A percentile compares a stretch with the other conserved stretches of the same genome.
phyloP scores from a whole-genome alignment of 1,139 yeast genomes.

The Taphrina populina region DNA sequence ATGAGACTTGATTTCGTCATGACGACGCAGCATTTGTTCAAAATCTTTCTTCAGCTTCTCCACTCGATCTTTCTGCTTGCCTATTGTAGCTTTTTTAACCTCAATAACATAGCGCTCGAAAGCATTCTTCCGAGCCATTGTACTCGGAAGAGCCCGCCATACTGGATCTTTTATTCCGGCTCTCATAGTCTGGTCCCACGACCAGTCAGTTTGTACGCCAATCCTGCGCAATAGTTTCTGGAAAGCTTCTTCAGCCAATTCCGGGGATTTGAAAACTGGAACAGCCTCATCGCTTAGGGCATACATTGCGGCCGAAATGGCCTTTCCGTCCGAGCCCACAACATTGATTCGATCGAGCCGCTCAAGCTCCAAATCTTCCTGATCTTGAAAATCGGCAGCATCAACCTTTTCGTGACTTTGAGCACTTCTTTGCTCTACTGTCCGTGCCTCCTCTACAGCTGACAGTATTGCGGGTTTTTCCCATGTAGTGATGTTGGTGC shows the following conservation, averaged over 20 bases:
- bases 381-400: conserved; percentile 9
- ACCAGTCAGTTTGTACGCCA: conserved; percentile 70
- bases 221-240: conserved; percentile 54
- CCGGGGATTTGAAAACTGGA: conserved; percentile 37
- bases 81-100: conserved; percentile 56
- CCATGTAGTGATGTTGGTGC: conserved; percentile 75
- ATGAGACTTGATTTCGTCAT: conserved; percentile 52
- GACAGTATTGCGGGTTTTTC: conserved; percentile 54
- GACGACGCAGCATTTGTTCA: conserved; percentile 48
- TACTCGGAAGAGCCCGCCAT: conserved; percentile 68
- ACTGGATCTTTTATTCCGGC: conserved; percentile 58
- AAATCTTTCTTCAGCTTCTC: conserved; percentile 61
- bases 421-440: not conserved
- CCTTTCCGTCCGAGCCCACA: conserved; percentile 18
- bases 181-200: conserved; percentile 68
- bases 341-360: conserved; percentile 20
- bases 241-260: conserved; percentile 53
- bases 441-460: conserved; percentile 32
- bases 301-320: conserved; percentile 31
- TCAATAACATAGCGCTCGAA: conserved; percentile 66
- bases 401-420: conserved; percentile 2
- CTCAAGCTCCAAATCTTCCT: conserved; percentile 4
- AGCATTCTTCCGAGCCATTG: conserved; percentile 58
- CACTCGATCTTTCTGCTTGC: conserved; percentile 55
- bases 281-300: conserved; percentile 28